A percentile compares a stretch with the other conserved stretches of the same genome.
phyloP scores from a whole-genome alignment of 495 filamentous ascomycete genomes.

The Penicillium odoratum region DNA sequence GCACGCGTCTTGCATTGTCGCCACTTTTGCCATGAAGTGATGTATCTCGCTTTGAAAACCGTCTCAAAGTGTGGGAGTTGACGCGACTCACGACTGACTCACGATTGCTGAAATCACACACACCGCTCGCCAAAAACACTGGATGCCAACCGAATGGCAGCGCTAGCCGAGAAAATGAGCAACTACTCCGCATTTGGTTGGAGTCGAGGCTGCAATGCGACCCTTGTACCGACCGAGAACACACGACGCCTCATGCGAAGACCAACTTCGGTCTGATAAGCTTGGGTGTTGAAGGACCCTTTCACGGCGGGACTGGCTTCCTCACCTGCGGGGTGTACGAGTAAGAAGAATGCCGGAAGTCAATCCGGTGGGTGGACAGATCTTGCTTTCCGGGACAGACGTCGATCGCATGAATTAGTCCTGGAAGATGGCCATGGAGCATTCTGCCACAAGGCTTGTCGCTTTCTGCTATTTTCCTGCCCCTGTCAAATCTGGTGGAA shows the following conservation, averaged over 20 bases:
- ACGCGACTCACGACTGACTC: not conserved
- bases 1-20: conserved; percentile 3
- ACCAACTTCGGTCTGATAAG: not conserved
- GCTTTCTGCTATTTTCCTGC: not conserved
- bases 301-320: not conserved
- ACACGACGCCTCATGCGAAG: not conserved
- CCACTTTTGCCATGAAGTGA: not conserved
- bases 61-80: not conserved
- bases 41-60: not conserved
- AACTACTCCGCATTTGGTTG: not conserved
- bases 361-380: not conserved
- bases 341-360: not conserved
- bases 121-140: not conserved
- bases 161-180: no score
- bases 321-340: not conserved
- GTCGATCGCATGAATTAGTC: not conserved
- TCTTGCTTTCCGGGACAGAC: not conserved
- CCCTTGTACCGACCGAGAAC: not conserved
- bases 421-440: not conserved
- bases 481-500: not conserved
- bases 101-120: not conserved
- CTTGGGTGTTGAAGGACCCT: not conserved
- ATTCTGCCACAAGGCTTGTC: not conserved
- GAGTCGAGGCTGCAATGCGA: not conserved
- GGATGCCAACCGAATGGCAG: not conserved